phyloP scores from a whole-genome alignment of 129 eudicot species.

The Arctium minus region DNA sequence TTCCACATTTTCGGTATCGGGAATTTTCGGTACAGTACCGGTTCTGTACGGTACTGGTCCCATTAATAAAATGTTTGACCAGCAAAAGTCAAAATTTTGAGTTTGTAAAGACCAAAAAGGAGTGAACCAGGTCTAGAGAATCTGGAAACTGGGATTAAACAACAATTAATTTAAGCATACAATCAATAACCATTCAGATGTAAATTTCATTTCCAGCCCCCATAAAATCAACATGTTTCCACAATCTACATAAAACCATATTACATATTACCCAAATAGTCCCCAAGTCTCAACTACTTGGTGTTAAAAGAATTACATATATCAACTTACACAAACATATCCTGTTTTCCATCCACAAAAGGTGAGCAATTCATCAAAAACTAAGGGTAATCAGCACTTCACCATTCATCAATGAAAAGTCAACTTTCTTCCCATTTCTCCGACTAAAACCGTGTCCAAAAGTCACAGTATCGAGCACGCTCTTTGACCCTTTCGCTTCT shows the following conservation, averaged over 20 bases:
- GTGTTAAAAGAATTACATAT: no score
- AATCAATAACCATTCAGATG: not conserved
- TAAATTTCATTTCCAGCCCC: not conserved
- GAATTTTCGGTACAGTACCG: no score
- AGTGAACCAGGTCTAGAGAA: not conserved
- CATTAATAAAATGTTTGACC: not conserved
- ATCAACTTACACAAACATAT: no score
- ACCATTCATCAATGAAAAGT: conserved; percentile 16
- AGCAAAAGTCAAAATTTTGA: not conserved
- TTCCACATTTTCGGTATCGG: no score
- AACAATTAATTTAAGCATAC: not conserved
- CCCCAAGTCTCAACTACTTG: no score
- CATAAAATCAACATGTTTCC: no score
- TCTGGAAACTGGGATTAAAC: not conserved
- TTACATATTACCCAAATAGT: no score
- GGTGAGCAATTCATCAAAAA: no score
- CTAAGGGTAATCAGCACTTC: not conserved
- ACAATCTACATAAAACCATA: no score
- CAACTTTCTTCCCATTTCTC: conserved; percentile 11
- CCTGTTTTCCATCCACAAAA: no score
- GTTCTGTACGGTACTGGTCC: no score
- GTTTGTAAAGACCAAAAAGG: not conserved
- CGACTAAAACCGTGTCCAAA: conserved; percentile 4
- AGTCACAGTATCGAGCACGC: conserved; percentile 53
- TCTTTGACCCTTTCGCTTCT: conserved; percentile 75